Conservation (phyloP, 257 asterid genomes). For the Solanum clarkiae region DNA sequence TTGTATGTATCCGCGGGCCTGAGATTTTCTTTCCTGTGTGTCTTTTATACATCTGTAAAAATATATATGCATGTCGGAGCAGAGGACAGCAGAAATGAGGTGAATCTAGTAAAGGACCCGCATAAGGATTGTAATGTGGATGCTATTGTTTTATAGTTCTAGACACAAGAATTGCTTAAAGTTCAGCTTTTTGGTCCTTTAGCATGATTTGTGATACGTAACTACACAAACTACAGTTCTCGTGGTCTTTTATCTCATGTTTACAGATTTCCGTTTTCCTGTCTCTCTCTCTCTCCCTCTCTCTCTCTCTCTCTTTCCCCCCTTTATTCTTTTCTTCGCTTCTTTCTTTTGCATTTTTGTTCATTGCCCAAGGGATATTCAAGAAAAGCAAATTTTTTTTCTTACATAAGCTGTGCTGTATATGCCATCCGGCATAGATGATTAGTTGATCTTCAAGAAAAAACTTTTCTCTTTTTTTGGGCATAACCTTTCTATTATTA, state of each 20-base stretch:
- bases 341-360: not conserved
- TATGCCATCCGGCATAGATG: not conserved
- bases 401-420: not conserved
- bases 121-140: not conserved
- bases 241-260: not conserved
- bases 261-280: not conserved
- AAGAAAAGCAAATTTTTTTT: not conserved
- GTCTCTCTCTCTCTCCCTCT: not conserved
- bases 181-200: not conserved
- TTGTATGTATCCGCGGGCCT: not conserved
- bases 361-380: not conserved
- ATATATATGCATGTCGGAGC: not conserved
- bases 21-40: not conserved
- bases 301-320: not conserved
- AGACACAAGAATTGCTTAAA: not conserved
- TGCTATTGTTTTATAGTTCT: not conserved
- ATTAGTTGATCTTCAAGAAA: not conserved
- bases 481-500: not conserved
- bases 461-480: not conserved
- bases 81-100: not conserved
- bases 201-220: not conserved
- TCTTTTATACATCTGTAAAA: not conserved
- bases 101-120: not conserved
- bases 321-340: not conserved
- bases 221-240: not conserved